Conservation (phyloP, 73 alveolate genomes). For the Blepharisma japonicum region DNA sequence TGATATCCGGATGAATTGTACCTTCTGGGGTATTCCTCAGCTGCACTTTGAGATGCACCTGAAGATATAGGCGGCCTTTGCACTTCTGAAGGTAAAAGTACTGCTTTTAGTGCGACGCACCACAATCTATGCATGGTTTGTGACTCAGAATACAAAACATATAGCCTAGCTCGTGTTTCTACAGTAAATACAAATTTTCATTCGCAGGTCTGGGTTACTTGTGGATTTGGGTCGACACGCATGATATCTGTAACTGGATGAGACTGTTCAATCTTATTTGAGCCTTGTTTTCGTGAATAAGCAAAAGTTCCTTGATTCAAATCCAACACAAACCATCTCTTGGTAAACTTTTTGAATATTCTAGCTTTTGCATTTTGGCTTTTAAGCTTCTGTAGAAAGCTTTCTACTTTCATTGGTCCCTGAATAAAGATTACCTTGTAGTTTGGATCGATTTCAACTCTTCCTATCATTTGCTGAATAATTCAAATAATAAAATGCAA, state of each 20-base stretch:
- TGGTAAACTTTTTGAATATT: background rate
- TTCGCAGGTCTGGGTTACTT: background rate
- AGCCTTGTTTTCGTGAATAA: background rate
- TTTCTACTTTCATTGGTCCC: background rate
- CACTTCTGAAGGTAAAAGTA: background rate
- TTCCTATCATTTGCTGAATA: no score
- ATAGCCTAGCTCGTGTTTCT: background rate
- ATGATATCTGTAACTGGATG: constrained; percentile 4
- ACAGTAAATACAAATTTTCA: background rate
- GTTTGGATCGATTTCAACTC: no score
- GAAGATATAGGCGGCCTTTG: no score
- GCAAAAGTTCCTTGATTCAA: background rate
- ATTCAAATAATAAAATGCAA: no score
- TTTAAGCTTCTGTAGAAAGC: constrained; percentile 7
- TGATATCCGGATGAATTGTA: no score
- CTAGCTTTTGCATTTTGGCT: background rate
- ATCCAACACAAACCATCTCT: background rate
- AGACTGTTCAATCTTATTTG: background rate
- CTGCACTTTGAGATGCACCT: no score
- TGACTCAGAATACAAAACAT: background rate
- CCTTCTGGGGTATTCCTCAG: no score
- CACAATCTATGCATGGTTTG: background rate
- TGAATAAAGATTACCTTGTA: no score
- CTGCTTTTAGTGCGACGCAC: background rate
- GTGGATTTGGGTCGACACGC: constrained; percentile 9